phyloP scores from a whole-genome alignment of 2,329 filamentous ascomycete genomes.

The Pestalotiopsis sp. region DNA sequence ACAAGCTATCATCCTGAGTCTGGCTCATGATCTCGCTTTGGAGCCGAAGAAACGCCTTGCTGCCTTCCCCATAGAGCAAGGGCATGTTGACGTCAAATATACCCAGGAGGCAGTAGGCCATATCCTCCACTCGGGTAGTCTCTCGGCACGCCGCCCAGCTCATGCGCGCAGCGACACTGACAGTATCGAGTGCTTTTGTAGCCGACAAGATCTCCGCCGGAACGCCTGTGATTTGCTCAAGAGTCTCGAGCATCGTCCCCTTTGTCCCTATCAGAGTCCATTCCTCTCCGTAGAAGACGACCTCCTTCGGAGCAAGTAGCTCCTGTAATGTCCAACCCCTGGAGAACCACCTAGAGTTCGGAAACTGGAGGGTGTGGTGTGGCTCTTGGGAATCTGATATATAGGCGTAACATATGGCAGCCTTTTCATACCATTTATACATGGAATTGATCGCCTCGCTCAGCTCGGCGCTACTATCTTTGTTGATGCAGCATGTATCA shows the following conservation, averaged over 20 bases:
- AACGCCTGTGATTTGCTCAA: not conserved
- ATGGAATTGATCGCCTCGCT: constrained; percentile 2
- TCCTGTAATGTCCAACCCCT: constrained; percentile 15
- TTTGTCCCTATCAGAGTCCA: not conserved
- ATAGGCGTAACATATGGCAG: not conserved
- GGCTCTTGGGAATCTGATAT: not conserved
- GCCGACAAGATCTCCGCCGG: not conserved
- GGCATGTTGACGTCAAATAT: constrained; percentile 35
- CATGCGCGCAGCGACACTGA: constrained; percentile 3
- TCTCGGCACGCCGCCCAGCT: constrained; percentile 30
- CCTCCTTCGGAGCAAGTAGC: not conserved
- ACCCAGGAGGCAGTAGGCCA: constrained; percentile 35
- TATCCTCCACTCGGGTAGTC: constrained; percentile 30
- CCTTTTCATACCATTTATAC: not conserved
- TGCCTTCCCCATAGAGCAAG: constrained; percentile 35
- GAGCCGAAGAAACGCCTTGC: constrained; percentile 29
- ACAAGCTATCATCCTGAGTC: not conserved
- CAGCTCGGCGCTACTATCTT: not conserved
- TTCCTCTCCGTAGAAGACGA: not conserved
- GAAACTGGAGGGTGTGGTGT: not conserved
- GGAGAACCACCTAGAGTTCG: not conserved
- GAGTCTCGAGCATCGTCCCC: not conserved
- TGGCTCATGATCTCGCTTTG: constrained; percentile 31
- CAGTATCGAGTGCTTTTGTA: no score
- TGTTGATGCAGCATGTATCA: not conserved